Evolutionary conservation across 148 eudicot species (phyloP).

Genomic region (Polygonum aviculare): DNA sequence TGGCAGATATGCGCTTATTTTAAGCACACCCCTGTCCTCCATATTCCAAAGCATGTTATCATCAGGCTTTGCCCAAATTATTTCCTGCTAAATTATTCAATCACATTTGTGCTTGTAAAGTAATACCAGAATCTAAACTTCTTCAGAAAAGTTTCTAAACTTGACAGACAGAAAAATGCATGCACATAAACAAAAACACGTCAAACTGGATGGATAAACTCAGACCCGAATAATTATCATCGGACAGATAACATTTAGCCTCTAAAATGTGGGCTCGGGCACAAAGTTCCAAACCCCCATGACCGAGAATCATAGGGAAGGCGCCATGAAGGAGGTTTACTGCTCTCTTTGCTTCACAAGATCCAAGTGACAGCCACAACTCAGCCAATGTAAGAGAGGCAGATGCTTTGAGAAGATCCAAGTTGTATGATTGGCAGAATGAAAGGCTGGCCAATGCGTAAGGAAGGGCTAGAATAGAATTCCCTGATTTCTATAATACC

Average conservation of each 20-base stretch:
- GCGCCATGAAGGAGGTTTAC: conserved; percentile 60
- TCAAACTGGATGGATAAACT: background rate
- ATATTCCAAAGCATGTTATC: background rate
- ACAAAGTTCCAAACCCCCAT: conserved; percentile 91
- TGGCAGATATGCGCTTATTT: background rate
- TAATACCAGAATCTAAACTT: background rate
- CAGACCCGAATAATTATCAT: conserved; percentile 62
- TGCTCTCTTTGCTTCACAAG: conserved; percentile 72
- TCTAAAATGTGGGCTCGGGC: conserved; percentile 82
- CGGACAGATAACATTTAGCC: conserved; percentile 87
- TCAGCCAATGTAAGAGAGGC: conserved; percentile 81
- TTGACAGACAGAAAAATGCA: background rate
- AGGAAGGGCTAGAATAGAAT: conserved; percentile 84
- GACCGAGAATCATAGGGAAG: conserved; percentile 87
- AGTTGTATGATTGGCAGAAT: conserved; percentile 82
- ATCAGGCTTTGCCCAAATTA: background rate
- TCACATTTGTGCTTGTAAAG: background rate
- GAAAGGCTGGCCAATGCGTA: conserved; percentile 92
- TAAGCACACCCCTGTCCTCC: background rate
- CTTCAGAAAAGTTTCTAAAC: background rate
- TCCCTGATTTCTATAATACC: conserved; percentile 69
- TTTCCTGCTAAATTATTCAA: background rate
- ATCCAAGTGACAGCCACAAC: conserved; percentile 83
- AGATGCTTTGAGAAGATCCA: conserved; percentile 97
- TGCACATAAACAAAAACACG: background rate